Percentiles rank a stretch among this genome's conserved stretches.
phyloP scores from a whole-genome alignment of 108 stramenopile genomes.

The Pelagomonas calceolata region DNA sequence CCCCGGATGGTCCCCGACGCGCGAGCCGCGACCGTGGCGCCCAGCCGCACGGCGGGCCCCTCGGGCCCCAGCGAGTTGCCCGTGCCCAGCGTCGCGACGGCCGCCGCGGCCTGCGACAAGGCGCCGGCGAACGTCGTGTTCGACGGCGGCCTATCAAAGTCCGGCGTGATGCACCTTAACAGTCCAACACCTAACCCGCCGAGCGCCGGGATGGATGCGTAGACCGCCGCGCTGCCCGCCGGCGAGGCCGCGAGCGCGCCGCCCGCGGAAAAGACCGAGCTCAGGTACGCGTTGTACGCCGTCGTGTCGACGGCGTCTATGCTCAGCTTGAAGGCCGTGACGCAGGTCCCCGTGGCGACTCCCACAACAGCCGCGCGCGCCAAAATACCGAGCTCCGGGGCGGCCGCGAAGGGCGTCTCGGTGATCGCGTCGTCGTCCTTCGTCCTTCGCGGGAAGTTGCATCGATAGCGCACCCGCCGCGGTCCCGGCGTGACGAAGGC shows the following conservation, averaged over 20 bases:
- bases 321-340: slow-evolving; percentile 56
- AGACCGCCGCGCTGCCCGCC: slow-evolving; percentile 46
- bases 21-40: slow-evolving; percentile 27
- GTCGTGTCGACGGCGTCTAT: slow-evolving; percentile 46
- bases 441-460: too few species aligned
- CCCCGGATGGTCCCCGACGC: background rate
- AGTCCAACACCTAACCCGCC: slow-evolving; percentile 17
- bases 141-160: slow-evolving; percentile 11
- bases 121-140: slow-evolving; percentile 27
- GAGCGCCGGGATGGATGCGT: background rate
- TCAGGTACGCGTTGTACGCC: slow-evolving; percentile 31
- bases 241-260: slow-evolving; percentile 9
- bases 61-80: slow-evolving; percentile 77
- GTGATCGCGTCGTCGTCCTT: too few species aligned
- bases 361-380: slow-evolving; percentile 33
- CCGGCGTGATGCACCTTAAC: background rate
- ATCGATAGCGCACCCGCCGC: too few species aligned
- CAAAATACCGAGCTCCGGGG: background rate
- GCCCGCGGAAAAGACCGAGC: slow-evolving; percentile 7
- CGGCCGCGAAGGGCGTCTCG: too few species aligned
- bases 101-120: slow-evolving; percentile 48
- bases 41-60: slow-evolving; percentile 73
- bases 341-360: slow-evolving; percentile 40
- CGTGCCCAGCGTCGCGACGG: slow-evolving; percentile 70
- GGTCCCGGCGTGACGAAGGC: too few species aligned